Conservation (phyloP, 202 grass and related monocot genomes). For the Tripidium arundinaceum region DNA sequence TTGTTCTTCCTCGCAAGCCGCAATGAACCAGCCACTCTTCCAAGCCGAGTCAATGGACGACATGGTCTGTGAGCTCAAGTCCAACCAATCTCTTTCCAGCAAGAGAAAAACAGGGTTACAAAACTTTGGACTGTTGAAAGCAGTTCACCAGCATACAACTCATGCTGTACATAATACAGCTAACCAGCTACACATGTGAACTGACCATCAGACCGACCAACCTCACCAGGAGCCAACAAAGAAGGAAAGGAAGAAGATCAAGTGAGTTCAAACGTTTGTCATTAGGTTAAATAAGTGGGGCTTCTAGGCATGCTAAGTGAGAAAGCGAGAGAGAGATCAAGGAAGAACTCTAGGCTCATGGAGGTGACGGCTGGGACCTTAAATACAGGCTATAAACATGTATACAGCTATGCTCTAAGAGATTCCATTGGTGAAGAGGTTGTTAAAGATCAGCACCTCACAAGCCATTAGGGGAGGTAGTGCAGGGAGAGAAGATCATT, state of each 20-base stretch:
- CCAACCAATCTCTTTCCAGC: constrained; percentile 23
- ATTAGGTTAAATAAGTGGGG: constrained; percentile 34
- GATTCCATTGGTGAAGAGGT: constrained; percentile 24
- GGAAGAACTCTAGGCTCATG: constrained; percentile 32
- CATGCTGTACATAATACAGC: constrained; percentile 34
- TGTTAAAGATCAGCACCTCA: constrained; percentile 44
- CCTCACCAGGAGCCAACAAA: constrained; percentile 18
- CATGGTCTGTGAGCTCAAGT: constrained; percentile 6
- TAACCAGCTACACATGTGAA: constrained; percentile 21
- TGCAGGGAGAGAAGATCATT: constrained; percentile 32
- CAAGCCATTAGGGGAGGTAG: constrained; percentile 40
- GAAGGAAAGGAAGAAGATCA: background rate
- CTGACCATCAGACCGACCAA: constrained; percentile 18
- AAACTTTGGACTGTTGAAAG: constrained; percentile 37
- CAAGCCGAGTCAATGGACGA: background rate
- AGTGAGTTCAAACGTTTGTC: constrained; percentile 28
- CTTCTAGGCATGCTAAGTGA: constrained; percentile 25
- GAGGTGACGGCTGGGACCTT: constrained; percentile 29
- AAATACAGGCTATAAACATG: constrained; percentile 62
- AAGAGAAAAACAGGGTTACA: constrained; percentile 25
- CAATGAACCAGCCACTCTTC: background rate
- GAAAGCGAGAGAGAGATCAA: background rate
- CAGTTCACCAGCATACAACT: constrained; percentile 36
- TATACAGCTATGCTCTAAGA: constrained; percentile 63
- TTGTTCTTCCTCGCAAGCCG: too few relatives aligned